These are phyloP conservation scores for Halenospora varia DNA, from an alignment of 495 filamentous ascomycete genomes.

Conservation along the genomic window DNA sequence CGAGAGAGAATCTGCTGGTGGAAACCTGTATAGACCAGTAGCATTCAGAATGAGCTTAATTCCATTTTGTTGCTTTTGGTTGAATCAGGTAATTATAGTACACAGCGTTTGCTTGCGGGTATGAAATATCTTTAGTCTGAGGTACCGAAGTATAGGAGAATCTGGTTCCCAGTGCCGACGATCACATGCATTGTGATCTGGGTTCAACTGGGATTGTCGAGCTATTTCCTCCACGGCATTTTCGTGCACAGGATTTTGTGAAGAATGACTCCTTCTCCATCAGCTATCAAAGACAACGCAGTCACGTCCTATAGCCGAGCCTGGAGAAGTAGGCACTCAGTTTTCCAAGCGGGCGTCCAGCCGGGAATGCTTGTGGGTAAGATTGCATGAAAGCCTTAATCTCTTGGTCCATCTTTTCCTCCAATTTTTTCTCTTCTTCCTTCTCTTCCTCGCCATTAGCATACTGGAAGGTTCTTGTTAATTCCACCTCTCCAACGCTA, in stretches of 20 bases:
- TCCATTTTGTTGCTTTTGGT: neutral
- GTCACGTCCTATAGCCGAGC: neutral
- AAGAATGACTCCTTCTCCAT: slow-evolving; percentile 1
- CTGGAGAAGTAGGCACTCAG: slow-evolving; percentile 28
- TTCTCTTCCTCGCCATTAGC: slow-evolving; percentile 5
- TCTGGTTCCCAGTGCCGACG: neutral
- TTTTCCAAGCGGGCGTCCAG: slow-evolving; percentile 31
- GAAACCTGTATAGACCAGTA: slow-evolving; percentile 1
- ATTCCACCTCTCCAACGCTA: slow-evolving; percentile 36
- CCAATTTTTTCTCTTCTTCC: slow-evolving; percentile 21
- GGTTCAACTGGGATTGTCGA: neutral
- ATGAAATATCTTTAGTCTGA: neutral
- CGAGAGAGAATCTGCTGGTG: slow-evolving; percentile 1
- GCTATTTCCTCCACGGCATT: slow-evolving; percentile 2
- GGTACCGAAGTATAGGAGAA: neutral
- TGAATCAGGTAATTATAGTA: neutral
- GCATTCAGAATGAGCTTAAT: slow-evolving; percentile 2
- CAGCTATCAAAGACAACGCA: slow-evolving; percentile 1
- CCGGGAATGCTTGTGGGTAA: slow-evolving; percentile 35
- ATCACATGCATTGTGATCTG: neutral
- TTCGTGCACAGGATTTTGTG: slow-evolving; percentile 3
- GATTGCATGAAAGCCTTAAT: slow-evolving; percentile 33
- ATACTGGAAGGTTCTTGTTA: slow-evolving; percentile 19
- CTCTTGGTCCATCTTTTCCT: slow-evolving; percentile 30
- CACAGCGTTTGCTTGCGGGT: neutral